A percentile compares a stretch with the other conserved stretches of the same genome.
Evolutionary conservation across 768 basidiomycete genomes (phyloP).

Genomic region (Tricholoma furcatifolium): DNA sequence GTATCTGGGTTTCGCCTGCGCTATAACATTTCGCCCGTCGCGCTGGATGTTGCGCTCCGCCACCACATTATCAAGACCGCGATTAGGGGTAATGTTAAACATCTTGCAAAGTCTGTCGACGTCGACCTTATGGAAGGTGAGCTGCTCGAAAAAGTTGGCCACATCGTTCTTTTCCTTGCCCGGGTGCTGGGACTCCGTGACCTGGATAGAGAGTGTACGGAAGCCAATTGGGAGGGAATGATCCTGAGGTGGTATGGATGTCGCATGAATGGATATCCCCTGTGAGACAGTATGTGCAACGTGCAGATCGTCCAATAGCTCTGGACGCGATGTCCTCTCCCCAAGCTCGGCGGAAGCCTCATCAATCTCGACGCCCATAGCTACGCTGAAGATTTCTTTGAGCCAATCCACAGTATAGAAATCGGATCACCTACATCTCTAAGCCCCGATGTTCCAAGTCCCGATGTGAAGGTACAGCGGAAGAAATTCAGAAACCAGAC

Average conservation of each 20-base stretch:
- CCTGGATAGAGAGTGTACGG: constrained; percentile 20
- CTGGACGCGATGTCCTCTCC: background rate
- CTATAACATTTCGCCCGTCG: constrained; percentile 17
- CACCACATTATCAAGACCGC: constrained; percentile 14
- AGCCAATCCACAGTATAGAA: too few relatives aligned
- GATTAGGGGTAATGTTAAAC: constrained; percentile 12
- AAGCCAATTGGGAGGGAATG: constrained; percentile 18
- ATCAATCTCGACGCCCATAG: constrained; percentile 2
- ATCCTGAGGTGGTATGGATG: constrained; percentile 17
- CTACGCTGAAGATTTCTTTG: background rate
- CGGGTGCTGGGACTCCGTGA: constrained; percentile 14
- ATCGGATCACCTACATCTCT: background rate
- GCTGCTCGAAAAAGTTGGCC: constrained; percentile 16
- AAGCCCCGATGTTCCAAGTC: background rate
- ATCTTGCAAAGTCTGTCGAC: constrained; percentile 13
- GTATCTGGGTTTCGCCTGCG: constrained; percentile 15
- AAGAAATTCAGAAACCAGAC: too few relatives aligned
- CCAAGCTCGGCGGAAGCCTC: background rate
- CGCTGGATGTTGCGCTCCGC: constrained; percentile 16
- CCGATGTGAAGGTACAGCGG: too few relatives aligned
- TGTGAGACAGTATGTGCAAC: background rate
- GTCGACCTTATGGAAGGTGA: constrained; percentile 13
- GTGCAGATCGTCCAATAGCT: background rate
- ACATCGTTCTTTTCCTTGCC: constrained; percentile 9
- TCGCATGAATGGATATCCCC: background rate